Evolutionary conservation across 176 grass and related monocot species (phyloP).

Genomic region (Secale cereale): DNA sequence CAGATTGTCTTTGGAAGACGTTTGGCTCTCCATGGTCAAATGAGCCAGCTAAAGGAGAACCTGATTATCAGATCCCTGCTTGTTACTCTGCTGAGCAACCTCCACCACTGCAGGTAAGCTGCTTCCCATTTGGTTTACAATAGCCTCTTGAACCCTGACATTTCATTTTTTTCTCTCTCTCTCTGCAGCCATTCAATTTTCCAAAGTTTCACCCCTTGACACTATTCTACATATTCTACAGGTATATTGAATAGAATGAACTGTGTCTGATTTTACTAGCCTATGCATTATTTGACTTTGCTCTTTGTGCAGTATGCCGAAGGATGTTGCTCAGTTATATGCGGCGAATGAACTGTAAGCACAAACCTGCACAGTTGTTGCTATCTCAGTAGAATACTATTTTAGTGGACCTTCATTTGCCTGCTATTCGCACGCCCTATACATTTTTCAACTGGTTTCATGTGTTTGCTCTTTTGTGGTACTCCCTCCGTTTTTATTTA

Average conservation of each 20-base stretch:
- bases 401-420: not conserved
- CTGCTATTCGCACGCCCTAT: not conserved
- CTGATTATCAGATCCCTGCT: slow-evolving; percentile 68
- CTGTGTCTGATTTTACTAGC: slow-evolving; percentile 5
- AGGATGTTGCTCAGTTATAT: slow-evolving; percentile 86
- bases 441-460: not conserved
- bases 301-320: slow-evolving; percentile 84
- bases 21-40: slow-evolving; percentile 93
- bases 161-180: slow-evolving; percentile 25
- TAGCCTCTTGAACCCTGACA: slow-evolving; percentile 15
- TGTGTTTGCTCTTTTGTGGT: not conserved
- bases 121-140: not conserved
- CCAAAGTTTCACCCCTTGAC: slow-evolving; percentile 65
- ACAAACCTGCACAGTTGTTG: not conserved
- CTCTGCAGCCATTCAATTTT: slow-evolving; percentile 68
- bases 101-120: slow-evolving; percentile 70
- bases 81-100: slow-evolving; percentile 76
- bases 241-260: slow-evolving; percentile 47
- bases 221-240: slow-evolving; percentile 96
- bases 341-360: slow-evolving; percentile 88
- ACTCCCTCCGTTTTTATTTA: too few relatives aligned
- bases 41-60: slow-evolving; percentile 73
- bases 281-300: slow-evolving; percentile 24
- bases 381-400: not conserved
- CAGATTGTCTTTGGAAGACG: slow-evolving; percentile 82